A percentile compares a stretch with the other conserved stretches of the same genome.
These are phyloP conservation scores for Fulvia fulva DNA, from an alignment of 2,329 filamentous ascomycete genomes.

Conservation along the genomic window DNA sequence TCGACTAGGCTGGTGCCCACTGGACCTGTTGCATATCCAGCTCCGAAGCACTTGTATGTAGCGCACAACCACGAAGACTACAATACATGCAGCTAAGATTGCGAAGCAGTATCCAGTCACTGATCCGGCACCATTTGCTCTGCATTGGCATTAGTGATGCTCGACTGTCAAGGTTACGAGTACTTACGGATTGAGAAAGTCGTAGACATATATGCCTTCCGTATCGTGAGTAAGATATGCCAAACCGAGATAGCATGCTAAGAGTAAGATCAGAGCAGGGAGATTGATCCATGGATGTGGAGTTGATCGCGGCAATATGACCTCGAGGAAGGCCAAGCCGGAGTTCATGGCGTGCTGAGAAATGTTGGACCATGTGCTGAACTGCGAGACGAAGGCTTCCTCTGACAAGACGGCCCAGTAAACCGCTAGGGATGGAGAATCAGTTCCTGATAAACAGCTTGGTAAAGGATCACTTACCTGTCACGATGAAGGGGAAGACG, in stretches of 20 bases:
- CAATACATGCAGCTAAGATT: conserved; percentile 34
- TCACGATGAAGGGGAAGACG: conserved; percentile 43
- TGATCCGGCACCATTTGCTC: conserved; percentile 37
- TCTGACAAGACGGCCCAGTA: conserved; percentile 41
- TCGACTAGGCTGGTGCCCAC: conserved; percentile 35
- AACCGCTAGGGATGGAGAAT: conserved; percentile 33
- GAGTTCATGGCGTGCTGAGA: conserved; percentile 74
- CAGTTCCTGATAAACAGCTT: background rate
- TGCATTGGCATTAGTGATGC: background rate
- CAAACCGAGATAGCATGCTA: conserved; percentile 67
- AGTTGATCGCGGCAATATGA: conserved; percentile 63
- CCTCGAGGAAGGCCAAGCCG: conserved; percentile 70
- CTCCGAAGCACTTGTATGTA: conserved; percentile 38
- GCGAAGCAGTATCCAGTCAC: conserved; percentile 63
- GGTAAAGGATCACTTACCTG: conserved; percentile 33
- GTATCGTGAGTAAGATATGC: conserved; percentile 70
- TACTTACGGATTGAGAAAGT: conserved; percentile 63
- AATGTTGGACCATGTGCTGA: conserved; percentile 55
- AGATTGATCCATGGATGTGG: conserved; percentile 63
- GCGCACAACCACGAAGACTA: conserved; percentile 41
- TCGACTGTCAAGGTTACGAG: background rate
- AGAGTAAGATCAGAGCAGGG: conserved; percentile 63
- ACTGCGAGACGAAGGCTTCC: conserved; percentile 33
- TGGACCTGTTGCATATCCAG: conserved; percentile 25
- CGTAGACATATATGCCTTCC: conserved; percentile 71